A percentile compares a stretch with the other conserved stretches of the same genome.
phyloP scores from a whole-genome alignment of 2,329 filamentous ascomycete species.

The Monosporascus sp. region DNA sequence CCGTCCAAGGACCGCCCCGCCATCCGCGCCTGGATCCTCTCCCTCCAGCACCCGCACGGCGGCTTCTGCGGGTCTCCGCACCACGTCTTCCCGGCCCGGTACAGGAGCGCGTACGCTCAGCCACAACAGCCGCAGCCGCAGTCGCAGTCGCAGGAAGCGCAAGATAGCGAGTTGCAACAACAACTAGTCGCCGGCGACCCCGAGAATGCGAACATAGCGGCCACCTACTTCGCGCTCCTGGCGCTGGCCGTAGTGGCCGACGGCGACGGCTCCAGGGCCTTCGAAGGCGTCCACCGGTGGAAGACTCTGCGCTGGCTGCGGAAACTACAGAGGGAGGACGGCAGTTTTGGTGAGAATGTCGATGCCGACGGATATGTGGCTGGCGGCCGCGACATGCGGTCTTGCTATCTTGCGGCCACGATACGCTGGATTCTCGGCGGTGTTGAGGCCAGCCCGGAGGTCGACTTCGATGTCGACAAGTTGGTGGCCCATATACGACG shows the following conservation, averaged over 20 bases:
- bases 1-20: slow-evolving; percentile 35
- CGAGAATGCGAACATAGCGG: slow-evolving; percentile 65
- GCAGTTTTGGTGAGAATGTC: slow-evolving; percentile 84
- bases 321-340: slow-evolving; percentile 71
- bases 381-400: slow-evolving; percentile 79
- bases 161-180: slow-evolving; percentile 12
- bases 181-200: slow-evolving; percentile 36
- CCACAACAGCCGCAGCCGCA: not conserved
- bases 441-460: slow-evolving; percentile 47
- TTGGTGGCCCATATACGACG: slow-evolving; percentile 66
- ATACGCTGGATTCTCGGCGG: slow-evolving; percentile 79
- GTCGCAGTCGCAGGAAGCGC: not conserved
- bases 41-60: slow-evolving; percentile 76
- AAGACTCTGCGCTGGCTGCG: slow-evolving; percentile 70
- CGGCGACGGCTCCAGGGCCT: slow-evolving; percentile 36
- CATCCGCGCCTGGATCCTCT: slow-evolving; percentile 72
- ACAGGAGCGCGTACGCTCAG: slow-evolving; percentile 12
- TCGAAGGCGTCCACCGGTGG: slow-evolving; percentile 60
- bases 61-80: slow-evolving; percentile 85
- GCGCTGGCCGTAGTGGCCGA: slow-evolving; percentile 53
- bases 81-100: slow-evolving; percentile 40
- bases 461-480: slow-evolving; percentile 69
- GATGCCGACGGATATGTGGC: slow-evolving; percentile 53
- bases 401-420: slow-evolving; percentile 78
- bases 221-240: slow-evolving; percentile 83